These are phyloP conservation scores for Salvia hispanica DNA, from an alignment of 257 asterid genomes.

Conservation along the genomic window DNA sequence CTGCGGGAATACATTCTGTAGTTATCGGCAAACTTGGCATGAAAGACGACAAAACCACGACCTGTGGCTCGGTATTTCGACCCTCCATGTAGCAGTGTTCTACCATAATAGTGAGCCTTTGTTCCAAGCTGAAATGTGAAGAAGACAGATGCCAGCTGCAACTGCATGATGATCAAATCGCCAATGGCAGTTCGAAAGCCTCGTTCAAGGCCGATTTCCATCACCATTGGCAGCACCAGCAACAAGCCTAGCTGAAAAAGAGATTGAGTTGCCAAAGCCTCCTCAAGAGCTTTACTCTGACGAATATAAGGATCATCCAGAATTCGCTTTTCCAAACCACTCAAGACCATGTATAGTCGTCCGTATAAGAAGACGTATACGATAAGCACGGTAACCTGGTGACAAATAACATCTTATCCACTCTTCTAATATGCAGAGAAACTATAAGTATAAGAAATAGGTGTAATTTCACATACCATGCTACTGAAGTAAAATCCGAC, in stretches of 20 bases:
- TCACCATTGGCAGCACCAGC: constrained; percentile 36
- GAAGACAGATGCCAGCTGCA: constrained; percentile 36
- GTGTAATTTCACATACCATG: constrained; percentile 26
- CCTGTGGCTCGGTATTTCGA: constrained; percentile 35
- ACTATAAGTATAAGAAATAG: not conserved
- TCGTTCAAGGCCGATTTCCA: constrained; percentile 37
- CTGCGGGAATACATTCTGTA: constrained; percentile 34
- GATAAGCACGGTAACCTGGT: constrained; percentile 31
- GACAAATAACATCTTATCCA: not conserved
- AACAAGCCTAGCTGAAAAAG: constrained; percentile 32
- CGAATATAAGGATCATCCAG: constrained; percentile 15
- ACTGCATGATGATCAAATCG: constrained; percentile 34
- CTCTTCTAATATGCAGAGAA: constrained; percentile 15
- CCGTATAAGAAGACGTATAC: constrained; percentile 33
- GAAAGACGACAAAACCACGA: constrained; percentile 35
- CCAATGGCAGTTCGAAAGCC: constrained; percentile 35
- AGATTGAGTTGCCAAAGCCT: constrained; percentile 34
- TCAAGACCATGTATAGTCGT: constrained; percentile 37
- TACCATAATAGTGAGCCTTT: constrained; percentile 33
- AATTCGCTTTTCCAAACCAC: constrained; percentile 33
- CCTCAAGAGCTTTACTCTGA: constrained; percentile 31
- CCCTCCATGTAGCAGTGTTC: constrained; percentile 32
- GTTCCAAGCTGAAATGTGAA: constrained; percentile 37
- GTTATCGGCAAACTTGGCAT: constrained; percentile 35
- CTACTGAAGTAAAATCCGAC: constrained; percentile 37